Conservation (phyloP, 139 green algal genomes). For the Desmodesmus armatus region DNA sequence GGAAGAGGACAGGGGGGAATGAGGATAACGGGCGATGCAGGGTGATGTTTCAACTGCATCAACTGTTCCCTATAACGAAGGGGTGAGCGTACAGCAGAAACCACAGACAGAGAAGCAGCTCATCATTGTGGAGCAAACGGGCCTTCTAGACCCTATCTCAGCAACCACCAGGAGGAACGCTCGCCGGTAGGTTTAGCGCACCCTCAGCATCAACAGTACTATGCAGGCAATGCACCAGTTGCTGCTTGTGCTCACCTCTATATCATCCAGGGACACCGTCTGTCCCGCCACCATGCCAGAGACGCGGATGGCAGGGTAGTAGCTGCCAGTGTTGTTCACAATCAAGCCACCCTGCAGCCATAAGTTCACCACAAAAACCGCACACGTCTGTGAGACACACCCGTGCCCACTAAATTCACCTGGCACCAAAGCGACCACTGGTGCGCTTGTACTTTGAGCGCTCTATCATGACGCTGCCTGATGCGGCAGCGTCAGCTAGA, state of each 20-base stretch:
- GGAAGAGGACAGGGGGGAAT: neutral
- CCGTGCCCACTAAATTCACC: too few relatives aligned
- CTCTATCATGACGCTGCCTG: too few relatives aligned
- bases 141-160: too few relatives aligned
- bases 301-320: neutral
- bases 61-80: neutral
- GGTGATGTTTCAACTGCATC: neutral
- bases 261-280: conserved; percentile 15
- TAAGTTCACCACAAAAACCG: too few relatives aligned
- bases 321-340: neutral
- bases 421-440: too few relatives aligned
- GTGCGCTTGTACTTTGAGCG: too few relatives aligned
- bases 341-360: neutral
- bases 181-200: too few relatives aligned
- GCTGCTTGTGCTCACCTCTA: neutral
- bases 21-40: neutral
- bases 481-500: too few relatives aligned
- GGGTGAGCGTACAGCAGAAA: neutral
- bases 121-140: neutral
- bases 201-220: too few relatives aligned
- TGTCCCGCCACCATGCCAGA: conserved; percentile 1
- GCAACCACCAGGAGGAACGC: too few relatives aligned
- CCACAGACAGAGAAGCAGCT: neutral
- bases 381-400: too few relatives aligned
- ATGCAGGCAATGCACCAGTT: neutral